Base-by-base conservation (phyloP, 495 filamentous ascomycete species). In the Daldinia decipiens region DNA sequence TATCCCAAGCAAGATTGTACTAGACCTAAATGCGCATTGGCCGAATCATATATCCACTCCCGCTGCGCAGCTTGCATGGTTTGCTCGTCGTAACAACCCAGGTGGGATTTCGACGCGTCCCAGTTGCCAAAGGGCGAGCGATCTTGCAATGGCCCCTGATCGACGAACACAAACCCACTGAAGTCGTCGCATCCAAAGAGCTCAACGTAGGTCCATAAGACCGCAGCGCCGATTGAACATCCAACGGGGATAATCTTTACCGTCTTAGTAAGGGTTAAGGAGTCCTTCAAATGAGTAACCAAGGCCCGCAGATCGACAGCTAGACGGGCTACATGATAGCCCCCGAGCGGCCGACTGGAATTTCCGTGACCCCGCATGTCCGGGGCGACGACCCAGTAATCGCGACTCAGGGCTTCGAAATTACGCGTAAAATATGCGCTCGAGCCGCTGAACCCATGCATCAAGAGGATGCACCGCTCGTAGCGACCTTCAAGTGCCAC, bases 391-490 rank as follows among this genome's bases (percentile, higher is more conserved):
- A 82, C 76, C 78, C 79, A 81, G 34, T 77, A 66, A 53, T 67
- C 64, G 3, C 47, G 1, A 12, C 56, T 45, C 6, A 84, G 69
- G 0, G 60, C 58, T 1, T 57, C 65, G 59, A 76, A 72, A 68
- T 84, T 85, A 40, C 74, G 74, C 36, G 67, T 68, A 77, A 83
- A 85, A 58, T 83, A 83, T 17, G 54, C 68, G 9, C 78, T 79
- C 11, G 78, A 81, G 0, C 83, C 82, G 59, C 78, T 81, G 70
- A 85, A 85, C 57, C 83, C 83, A 61, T 85, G 83, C 8, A 85
- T 45, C 17, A 81, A 73, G 31, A 82, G 55, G 62, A 81, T 72
- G 63, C 74, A 72, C 17, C 50, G 21, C n/a, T 51, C 34, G 29
- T 71, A 63, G 19, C 51, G 60, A 3, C 52, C 2, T 26, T 67